Evolutionary conservation across 163 green algal species (phyloP), one percentile per base, ranked within the genome.

Genomic region (Chlorella variabilis): DNA sequence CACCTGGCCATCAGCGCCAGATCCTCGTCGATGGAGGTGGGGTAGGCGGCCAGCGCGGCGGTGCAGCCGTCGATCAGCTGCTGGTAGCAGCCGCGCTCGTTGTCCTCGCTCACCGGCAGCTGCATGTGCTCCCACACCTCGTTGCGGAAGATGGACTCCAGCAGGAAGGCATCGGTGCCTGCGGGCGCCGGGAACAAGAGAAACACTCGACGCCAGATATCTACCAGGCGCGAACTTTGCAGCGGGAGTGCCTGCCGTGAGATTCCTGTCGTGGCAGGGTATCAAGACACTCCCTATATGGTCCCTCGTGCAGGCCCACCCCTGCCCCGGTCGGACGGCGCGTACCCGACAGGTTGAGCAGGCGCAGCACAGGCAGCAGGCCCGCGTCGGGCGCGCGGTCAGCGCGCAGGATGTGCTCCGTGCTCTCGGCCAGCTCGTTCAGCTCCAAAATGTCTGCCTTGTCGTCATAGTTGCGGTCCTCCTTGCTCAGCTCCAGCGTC

Each of bases 391-490:
- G 91, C 25, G 87, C 62, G 56, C 73, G 41, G 23, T 89, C 80
- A 0, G 86, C 76, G 0, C 77, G 78, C 66, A 97, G 73, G 27
- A 81, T 75, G 75, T 95, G 95, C n/a, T 87, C 84, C 21, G 62
- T 45, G 27, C 66, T 74, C 70, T 86, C 51, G 21, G 41, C 58
- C 56, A 96, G 74, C 20, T 88, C 93, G 34, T 88, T 86, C 29
- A 88, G 39, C 80, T 97, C 94, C 27, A 96, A 78, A 38, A 97
- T 91, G 84, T 97, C 94, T 15, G 93, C 59, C 88, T 98, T 98
- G 88, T 98, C 94, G 45, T 94, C 93, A 23, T 90, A 85, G 77
- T 89, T 93, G 18, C 68, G 39, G 81, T 97, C 93, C 23, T 73
- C 78, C n/a, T 91, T 75, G 15, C 89, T 84, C 15, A 97, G 74